Conservation (phyloP, 164 flowering plant species). For the Annona squamosa region DNA sequence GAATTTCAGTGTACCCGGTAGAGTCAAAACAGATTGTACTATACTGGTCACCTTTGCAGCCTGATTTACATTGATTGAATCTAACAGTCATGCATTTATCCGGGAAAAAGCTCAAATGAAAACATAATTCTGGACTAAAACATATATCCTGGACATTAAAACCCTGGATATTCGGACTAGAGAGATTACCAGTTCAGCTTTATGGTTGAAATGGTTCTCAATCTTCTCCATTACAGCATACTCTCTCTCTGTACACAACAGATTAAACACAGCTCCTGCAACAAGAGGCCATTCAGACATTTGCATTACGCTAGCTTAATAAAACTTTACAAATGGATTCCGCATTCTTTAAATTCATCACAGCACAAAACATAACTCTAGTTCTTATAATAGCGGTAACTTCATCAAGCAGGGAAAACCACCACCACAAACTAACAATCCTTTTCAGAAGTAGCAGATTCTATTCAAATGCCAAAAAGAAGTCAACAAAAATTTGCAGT, state of each 20-base stretch:
- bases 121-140: too few relatives aligned
- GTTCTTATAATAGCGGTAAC: too few relatives aligned
- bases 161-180: neutral
- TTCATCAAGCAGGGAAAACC: neutral
- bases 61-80: too few relatives aligned
- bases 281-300: neutral
- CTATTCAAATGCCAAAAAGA: too few relatives aligned
- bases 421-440: too few relatives aligned
- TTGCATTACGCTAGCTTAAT: neutral
- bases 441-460: too few relatives aligned
- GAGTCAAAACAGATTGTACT: neutral
- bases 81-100: too few relatives aligned
- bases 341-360: neutral
- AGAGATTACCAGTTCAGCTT: conserved; percentile 41
- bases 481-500: too few relatives aligned
- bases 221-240: conserved; percentile 51
- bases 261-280: conserved; percentile 77
- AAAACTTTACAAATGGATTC: neutral
- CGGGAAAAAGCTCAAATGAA: neutral
- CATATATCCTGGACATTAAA: neutral
- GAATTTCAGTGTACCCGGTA: neutral
- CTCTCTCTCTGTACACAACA: conserved; percentile 43
- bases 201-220: conserved; percentile 45
- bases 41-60: too few relatives aligned
- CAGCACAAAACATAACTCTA: too few relatives aligned